Evolutionary conservation across 306 rosid genomes (phyloP).

Genomic region (Vicia sativa): DNA sequence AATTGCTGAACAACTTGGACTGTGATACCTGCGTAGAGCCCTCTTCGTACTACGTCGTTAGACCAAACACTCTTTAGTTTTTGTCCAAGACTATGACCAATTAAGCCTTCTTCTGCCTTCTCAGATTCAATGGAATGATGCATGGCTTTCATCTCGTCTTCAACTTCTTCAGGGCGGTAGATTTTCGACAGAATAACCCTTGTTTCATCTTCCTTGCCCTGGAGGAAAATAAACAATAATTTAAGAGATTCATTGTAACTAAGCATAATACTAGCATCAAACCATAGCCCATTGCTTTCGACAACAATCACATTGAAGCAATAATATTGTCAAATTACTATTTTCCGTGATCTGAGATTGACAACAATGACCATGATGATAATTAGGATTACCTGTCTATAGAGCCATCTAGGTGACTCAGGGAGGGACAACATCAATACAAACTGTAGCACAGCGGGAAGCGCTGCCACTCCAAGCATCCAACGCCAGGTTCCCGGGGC

Average conservation of each 20-base stretch:
- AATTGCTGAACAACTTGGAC: conserved; percentile 86
- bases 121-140: conserved; percentile 60
- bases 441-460: conserved; percentile 73
- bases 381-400: conserved; percentile 55
- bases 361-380: background rate
- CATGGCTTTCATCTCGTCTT: conserved; percentile 61
- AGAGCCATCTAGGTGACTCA: conserved; percentile 91
- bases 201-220: conserved; percentile 67
- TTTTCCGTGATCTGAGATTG: background rate
- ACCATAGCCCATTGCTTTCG: background rate
- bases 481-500: conserved; percentile 80
- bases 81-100: conserved; percentile 47
- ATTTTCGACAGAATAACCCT: conserved; percentile 54
- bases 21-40: conserved; percentile 66
- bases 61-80: conserved; percentile 53
- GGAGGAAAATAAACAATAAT: background rate
- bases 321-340: too few species aligned
- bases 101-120: conserved; percentile 52
- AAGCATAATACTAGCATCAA: background rate
- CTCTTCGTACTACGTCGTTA: conserved; percentile 65
- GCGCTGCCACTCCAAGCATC: conserved; percentile 85
- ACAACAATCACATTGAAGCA: background rate
- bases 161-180: conserved; percentile 57
- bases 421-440: conserved; percentile 71
- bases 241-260: background rate